Evolutionary conservation across 2,329 filamentous ascomycete species (phyloP).

Genomic region (Epicoccum nigrum): DNA sequence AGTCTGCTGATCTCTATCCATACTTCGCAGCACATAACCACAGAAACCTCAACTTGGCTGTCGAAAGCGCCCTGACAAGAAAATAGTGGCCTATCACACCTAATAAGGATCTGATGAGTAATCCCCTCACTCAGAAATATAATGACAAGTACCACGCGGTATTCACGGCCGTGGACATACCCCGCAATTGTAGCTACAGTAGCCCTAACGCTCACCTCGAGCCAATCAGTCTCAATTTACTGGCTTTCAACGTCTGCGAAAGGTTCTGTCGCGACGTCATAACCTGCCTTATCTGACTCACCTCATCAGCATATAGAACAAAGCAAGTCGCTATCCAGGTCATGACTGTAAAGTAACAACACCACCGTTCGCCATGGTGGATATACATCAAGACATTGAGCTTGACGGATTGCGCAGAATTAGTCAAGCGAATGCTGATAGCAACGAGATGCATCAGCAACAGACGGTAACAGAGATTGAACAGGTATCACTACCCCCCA

Average conservation of each 20-base stretch:
- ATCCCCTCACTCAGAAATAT: too few species aligned
- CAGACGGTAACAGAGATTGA: constrained; percentile 20
- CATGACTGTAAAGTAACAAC: background rate
- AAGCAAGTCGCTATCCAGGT: background rate
- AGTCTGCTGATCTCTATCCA: too few species aligned
- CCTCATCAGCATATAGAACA: background rate
- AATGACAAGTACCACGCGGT: too few species aligned
- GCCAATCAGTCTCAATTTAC: constrained; percentile 12
- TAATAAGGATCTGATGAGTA: too few species aligned
- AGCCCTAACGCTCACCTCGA: constrained; percentile 1
- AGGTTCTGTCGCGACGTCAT: background rate
- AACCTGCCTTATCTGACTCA: background rate
- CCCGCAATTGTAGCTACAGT: constrained; percentile 8
- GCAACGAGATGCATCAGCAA: constrained; percentile 4
- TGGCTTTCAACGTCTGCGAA: background rate
- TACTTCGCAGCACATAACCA: too few species aligned
- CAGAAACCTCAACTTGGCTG: too few species aligned
- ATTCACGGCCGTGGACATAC: constrained; percentile 14
- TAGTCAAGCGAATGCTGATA: background rate
- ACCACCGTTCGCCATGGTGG: background rate
- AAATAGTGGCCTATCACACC: too few species aligned
- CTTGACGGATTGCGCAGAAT: background rate
- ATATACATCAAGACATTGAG: constrained; percentile 1
- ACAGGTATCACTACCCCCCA: constrained; percentile 19
- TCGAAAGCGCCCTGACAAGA: too few species aligned